Evolutionary conservation across 345 rosid genomes (phyloP).

Genomic region (Zanthoxylum bungeanum): DNA sequence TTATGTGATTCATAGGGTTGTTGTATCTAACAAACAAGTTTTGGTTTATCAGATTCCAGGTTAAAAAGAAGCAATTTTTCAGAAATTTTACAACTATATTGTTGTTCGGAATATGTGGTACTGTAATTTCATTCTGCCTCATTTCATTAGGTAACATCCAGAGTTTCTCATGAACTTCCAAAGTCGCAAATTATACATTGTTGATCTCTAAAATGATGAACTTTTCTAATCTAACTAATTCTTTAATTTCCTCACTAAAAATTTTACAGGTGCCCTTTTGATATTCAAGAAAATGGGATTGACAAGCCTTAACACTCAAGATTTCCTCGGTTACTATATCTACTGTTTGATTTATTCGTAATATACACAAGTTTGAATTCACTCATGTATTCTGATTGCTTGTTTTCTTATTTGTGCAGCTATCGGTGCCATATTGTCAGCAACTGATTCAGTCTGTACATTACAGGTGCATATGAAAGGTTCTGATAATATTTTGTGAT

Average conservation of each 20-base stretch:
- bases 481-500: background rate
- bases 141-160: constrained; percentile 46
- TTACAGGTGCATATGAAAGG: constrained; percentile 45
- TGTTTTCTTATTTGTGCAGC: constrained; percentile 37
- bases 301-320: constrained; percentile 34
- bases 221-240: constrained; percentile 5
- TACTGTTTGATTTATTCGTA: background rate
- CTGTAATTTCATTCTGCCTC: constrained; percentile 67
- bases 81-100: constrained; percentile 64
- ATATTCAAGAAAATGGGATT: constrained; percentile 44
- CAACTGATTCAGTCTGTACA: constrained; percentile 79
- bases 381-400: constrained; percentile 8
- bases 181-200: background rate
- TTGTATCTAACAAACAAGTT: constrained; percentile 5
- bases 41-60: constrained; percentile 61
- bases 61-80: constrained; percentile 74
- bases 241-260: background rate
- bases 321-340: constrained; percentile 42
- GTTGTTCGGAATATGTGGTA: constrained; percentile 64
- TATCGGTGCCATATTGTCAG: constrained; percentile 67
- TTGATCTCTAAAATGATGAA: background rate
- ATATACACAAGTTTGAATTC: background rate
- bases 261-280: constrained; percentile 39
- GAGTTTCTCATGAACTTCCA: background rate
- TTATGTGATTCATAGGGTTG: background rate